Evolutionary conservation across 495 filamentous ascomycete genomes (phyloP).

Genomic region (Stereocaulon alpinum): DNA sequence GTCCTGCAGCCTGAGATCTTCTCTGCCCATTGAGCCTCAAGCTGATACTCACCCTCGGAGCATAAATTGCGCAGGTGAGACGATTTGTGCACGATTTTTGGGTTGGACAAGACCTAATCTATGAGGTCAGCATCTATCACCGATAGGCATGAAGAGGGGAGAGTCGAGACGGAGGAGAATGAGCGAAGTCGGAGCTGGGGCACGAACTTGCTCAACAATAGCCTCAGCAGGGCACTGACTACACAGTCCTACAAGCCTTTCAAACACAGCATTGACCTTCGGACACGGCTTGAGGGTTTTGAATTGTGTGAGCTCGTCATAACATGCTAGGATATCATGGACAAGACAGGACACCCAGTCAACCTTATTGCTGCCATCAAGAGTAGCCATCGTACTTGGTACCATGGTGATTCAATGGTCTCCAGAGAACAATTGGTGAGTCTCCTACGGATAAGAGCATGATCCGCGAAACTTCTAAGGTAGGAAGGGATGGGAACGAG

Average conservation of each 20-base stretch:
- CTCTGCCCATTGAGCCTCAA: slow-evolving; percentile 32
- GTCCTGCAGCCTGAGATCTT: slow-evolving; percentile 19
- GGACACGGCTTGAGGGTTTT: slow-evolving; percentile 22
- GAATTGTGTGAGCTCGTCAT: slow-evolving; percentile 11
- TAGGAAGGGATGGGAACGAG: too few species aligned
- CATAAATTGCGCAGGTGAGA: slow-evolving; percentile 28
- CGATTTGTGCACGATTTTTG: slow-evolving; percentile 20
- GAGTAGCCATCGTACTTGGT: not conserved
- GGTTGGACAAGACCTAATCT: slow-evolving; percentile 23
- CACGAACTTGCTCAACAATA: slow-evolving; percentile 10
- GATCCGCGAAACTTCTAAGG: too few species aligned
- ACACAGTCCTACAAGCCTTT: slow-evolving; percentile 29
- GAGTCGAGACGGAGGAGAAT: not conserved
- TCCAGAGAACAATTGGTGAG: not conserved
- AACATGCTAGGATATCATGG: slow-evolving; percentile 12
- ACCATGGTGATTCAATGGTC: not conserved
- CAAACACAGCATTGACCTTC: slow-evolving; percentile 28
- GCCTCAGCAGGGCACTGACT: slow-evolving; percentile 16
- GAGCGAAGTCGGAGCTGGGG: not conserved
- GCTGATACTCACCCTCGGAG: slow-evolving; percentile 29
- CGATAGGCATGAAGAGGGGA: too few species aligned
- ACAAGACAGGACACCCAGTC: slow-evolving; percentile 6
- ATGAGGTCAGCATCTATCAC: too few species aligned
- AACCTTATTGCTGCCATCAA: not conserved
- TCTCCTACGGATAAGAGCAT: not conserved